These are phyloP conservation scores for Selaginella tamariscina DNA, from an alignment of 75 land plant species.

Conservation along the genomic window DNA sequence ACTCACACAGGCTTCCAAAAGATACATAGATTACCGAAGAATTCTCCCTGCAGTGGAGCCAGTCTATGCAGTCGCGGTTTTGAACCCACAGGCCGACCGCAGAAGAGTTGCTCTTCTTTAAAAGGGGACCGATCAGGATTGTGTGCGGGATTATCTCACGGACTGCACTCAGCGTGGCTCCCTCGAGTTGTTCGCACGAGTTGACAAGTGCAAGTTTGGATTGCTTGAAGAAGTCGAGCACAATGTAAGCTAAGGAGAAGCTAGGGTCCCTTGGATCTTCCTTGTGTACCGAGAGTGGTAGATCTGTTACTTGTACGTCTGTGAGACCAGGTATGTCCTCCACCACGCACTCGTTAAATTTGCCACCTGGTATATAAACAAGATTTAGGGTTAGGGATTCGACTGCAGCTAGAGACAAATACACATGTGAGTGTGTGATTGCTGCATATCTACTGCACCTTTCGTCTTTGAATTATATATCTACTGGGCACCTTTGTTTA, in stretches of 20 bases:
- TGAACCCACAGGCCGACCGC: background rate
- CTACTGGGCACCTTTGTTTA: no score
- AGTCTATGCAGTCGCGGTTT: background rate
- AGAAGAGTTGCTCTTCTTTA: background rate
- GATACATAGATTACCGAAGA: slow-evolving; percentile 2
- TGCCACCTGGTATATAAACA: background rate
- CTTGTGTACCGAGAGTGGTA: background rate
- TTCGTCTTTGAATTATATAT: background rate
- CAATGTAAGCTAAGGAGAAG: background rate
- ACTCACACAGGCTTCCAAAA: background rate
- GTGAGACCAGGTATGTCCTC: background rate
- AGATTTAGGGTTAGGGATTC: background rate
- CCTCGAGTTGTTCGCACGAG: slow-evolving; percentile 3
- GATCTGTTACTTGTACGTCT: background rate
- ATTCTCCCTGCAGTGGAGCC: background rate
- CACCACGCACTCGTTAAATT: background rate
- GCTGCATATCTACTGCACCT: background rate
- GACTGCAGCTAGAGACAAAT: background rate
- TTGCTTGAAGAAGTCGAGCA: background rate
- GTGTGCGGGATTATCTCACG: background rate
- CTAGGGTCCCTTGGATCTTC: background rate
- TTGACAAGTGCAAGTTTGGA: background rate
- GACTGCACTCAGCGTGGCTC: background rate
- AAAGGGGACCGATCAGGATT: background rate
- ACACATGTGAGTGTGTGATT: background rate